Base-by-base conservation (phyloP, 495 filamentous ascomycete species). In the Penicillium paxilli region DNA sequence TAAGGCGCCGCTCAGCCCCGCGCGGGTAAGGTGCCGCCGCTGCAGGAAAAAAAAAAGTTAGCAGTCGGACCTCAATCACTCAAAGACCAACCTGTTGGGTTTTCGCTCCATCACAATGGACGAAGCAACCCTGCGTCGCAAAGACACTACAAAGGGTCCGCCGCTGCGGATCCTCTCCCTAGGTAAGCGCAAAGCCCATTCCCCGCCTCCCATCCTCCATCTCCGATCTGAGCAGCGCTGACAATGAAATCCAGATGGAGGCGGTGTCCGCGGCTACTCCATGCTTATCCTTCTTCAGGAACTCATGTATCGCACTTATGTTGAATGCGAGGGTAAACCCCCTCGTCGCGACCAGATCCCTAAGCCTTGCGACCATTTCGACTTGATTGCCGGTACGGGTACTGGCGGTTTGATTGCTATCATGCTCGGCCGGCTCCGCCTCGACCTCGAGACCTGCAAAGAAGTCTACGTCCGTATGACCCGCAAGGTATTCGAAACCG, bases 331-430 rank as follows among this genome's bases (percentile, higher is more conserved):
- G 72, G 90, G 91, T 23, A 82, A 86, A 58, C 89, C 92, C 14
- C 91, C 92, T 46, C 84, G 85, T 49, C 84, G 89, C 64, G 83
- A 91, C 59, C 85, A 97, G 61, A 93, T 98, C 20, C 94, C 95
- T 22, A 96, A 96, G 62, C 94, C 94, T 55, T 96, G 91, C 84
- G 95, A 98, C 56, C 90, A 98, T 69, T 98, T 98, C 74, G 94
- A 98, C 72, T 79, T 98, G 50, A 98, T 98, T 56, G 87, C 86
- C 52, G 94, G 94, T 28, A 96, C 91, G 35, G 93, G 93, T 49
- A 98, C 94, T 1, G 94, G 94, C 59, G 94, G 94, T 3, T 74
- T 98, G 49, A 96, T 98, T 56, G 95, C 94, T 17, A 81, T 98
- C 56, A 98, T 98, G 95, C 80, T 98, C 20, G 94, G 94, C 9